Evolutionary conservation across 768 basidiomycete species (phyloP), one percentile per base, ranked within the genome.

Genomic region (Boletus vinaceobasis): DNA sequence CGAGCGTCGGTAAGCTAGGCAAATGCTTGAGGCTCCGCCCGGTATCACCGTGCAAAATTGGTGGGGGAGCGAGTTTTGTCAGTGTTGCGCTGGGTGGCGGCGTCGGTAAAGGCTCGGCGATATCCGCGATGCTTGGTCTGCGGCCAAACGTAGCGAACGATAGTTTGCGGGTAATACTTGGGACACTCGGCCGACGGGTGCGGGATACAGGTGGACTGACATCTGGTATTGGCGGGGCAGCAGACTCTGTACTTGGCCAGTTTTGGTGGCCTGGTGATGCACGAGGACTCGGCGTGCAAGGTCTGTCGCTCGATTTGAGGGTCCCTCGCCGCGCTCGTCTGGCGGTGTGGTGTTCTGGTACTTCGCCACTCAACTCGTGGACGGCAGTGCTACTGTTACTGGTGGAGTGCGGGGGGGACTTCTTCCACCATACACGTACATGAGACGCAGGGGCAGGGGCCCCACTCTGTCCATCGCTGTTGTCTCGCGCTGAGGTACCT

Each of bases 341-440:
- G 2, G 47, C 15, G 19, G 40, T 1, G 10, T 46, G 51, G 14
- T 53, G 51, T 13, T 46, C 53, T 23, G 56, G 31, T 3, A 38
- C 31, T 5, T 53, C 54, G n/a, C 48, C 44, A 33, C n/a, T 53
- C 36, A 42, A 27, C 39, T 57, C 67, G n/a, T 59, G 50, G 27
- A 57, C 46, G 29, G 57, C 40, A 29, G 45, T 31, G 9, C 37
- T 57, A 43, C 48, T 63, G 10, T 59, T 57, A 19, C 37, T 52
- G 40, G 55, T 53, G 0, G 63, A 59, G 27, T 50, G 43, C 3
- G 56, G 43, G 4, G 58, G 53, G 0, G 65, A 61, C 51, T 61
- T 67, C 57, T 65, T 69, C 68, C 65, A 69, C 68, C 68, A 69
- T 31, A 67, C 69, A 27, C 67, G 70, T 14, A 58, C 37, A 10